Evolutionary conservation across 768 basidiomycete species (phyloP).

Genomic region (Serendipita sp.): DNA sequence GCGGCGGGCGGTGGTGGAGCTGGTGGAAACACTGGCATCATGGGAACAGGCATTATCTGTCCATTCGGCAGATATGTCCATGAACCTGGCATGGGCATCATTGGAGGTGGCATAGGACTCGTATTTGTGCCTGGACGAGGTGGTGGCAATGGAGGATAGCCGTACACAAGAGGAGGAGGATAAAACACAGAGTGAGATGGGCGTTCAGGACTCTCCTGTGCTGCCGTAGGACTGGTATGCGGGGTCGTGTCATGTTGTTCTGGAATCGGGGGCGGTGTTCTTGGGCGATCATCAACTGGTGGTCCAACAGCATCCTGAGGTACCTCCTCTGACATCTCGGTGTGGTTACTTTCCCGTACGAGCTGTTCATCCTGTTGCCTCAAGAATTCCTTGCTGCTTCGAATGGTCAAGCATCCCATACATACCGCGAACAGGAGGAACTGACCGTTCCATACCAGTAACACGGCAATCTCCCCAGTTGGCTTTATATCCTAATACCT

Average conservation of each 20-base stretch:
- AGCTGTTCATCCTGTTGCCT: constrained; percentile 6
- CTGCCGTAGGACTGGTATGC: background rate
- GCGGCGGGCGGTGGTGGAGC: background rate
- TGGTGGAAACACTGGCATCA: background rate
- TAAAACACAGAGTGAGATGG: background rate
- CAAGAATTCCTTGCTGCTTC: background rate
- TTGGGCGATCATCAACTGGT: background rate
- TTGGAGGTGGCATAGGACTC: background rate
- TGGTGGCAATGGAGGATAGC: background rate
- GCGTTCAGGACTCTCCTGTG: background rate
- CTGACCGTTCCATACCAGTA: constrained; percentile 53
- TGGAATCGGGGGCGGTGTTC: background rate
- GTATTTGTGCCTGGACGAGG: background rate
- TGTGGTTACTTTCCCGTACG: constrained; percentile 12
- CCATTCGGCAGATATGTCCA: constrained; percentile 1
- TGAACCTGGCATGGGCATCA: background rate
- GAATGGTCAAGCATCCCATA: background rate
- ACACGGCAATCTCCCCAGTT: constrained; percentile 76
- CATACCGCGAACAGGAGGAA: constrained; percentile 9
- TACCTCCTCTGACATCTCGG: constrained; percentile 7
- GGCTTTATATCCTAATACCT: constrained; percentile 54
- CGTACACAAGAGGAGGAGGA: background rate
- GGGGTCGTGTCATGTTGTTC: background rate
- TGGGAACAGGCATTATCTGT: background rate
- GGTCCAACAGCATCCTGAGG: no score